Percentiles rank a stretch among this genome's conserved stretches.
Evolutionary conservation across 129 eudicot genomes (phyloP).

Genomic region (Gnaphalium uliginosum): DNA sequence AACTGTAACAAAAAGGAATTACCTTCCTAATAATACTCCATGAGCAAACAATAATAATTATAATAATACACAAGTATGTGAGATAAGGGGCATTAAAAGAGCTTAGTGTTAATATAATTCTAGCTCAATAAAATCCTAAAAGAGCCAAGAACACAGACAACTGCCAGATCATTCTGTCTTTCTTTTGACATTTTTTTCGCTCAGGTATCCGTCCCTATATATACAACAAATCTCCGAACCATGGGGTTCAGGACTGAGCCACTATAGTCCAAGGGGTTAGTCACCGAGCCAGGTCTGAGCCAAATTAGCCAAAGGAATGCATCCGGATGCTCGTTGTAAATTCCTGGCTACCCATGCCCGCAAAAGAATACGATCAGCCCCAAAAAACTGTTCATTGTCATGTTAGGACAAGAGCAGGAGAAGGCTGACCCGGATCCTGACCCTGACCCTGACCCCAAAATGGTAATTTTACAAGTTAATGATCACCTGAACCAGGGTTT

Average conservation of each 20-base stretch:
- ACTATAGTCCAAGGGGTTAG: constrained; percentile 45
- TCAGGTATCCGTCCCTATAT: constrained; percentile 50
- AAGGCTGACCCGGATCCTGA: constrained; percentile 18
- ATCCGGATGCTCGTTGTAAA: constrained; percentile 2
- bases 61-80: constrained; percentile 38
- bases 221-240: constrained; percentile 58
- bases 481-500: constrained; percentile 35
- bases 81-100: neutral
- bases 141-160: constrained; percentile 36
- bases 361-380: constrained; percentile 41
- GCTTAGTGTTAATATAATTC: constrained; percentile 26
- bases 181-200: constrained; percentile 31
- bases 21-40: constrained; percentile 24
- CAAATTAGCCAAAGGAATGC: constrained; percentile 19
- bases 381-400: constrained; percentile 12
- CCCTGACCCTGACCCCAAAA: constrained; percentile 31
- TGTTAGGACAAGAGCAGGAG: constrained; percentile 23
- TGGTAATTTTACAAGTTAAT: constrained; percentile 21
- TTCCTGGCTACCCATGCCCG: constrained; percentile 27
- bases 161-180: constrained; percentile 31
- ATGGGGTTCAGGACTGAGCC: constrained; percentile 36
- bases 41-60: constrained; percentile 31
- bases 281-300: constrained; percentile 37
- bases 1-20: constrained; percentile 10
- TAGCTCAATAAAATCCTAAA: constrained; percentile 35